Evolutionary conservation across 2,329 filamentous ascomycete species (phyloP).

Genomic region (Neopestalotiopsis rosae): DNA sequence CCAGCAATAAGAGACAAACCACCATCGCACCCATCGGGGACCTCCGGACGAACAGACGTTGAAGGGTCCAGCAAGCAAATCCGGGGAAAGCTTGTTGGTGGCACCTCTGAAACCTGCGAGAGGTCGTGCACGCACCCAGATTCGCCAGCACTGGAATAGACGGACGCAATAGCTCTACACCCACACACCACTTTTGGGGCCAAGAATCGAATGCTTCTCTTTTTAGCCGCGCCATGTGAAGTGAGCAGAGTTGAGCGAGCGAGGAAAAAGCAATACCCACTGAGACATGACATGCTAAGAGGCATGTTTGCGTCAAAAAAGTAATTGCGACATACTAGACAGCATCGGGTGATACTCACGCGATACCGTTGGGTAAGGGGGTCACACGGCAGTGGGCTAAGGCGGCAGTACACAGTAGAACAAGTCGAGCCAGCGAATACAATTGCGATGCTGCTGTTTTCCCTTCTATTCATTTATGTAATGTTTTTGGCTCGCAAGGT

Average conservation of each 20-base stretch:
- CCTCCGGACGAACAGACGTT: not conserved
- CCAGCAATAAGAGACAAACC: no score
- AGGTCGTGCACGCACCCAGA: constrained; percentile 1
- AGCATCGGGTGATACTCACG: constrained; percentile 14
- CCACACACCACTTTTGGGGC: no score
- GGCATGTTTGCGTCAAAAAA: constrained; percentile 10
- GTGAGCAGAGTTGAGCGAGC: not conserved
- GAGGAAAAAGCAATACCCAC: not conserved
- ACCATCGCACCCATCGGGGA: not conserved
- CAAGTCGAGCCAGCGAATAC: not conserved
- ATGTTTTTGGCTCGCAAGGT: constrained; percentile 3
- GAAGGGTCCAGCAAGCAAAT: constrained; percentile 3
- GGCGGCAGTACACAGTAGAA: not conserved
- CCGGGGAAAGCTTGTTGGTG: constrained; percentile 1
- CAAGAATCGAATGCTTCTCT: not conserved
- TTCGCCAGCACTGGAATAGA: not conserved
- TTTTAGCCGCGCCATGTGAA: constrained; percentile 11
- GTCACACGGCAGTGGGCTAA: constrained; percentile 17
- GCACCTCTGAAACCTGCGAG: not conserved
- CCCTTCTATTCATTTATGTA: not conserved
- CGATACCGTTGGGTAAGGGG: constrained; percentile 4
- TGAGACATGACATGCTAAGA: constrained; percentile 12
- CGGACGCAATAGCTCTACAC: no score
- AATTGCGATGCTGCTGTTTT: not conserved
- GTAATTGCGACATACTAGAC: constrained; percentile 15